Evolutionary conservation across 345 rosid genomes (phyloP).

Genomic region (Lepidium africanum): DNA sequence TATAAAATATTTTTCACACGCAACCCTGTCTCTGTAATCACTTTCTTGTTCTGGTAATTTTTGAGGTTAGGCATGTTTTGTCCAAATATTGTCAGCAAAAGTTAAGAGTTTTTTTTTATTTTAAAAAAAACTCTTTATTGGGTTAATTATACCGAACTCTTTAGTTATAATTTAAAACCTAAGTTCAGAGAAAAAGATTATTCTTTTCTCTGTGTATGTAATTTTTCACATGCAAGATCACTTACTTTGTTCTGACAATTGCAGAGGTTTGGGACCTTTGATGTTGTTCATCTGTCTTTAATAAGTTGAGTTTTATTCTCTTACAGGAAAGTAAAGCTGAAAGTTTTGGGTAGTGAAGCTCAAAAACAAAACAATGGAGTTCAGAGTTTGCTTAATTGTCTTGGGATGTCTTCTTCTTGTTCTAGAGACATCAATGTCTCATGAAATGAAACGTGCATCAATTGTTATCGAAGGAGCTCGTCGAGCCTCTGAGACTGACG

Average conservation of each 20-base stretch:
- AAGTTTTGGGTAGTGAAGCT: conserved; percentile 16
- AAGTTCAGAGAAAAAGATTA: background rate
- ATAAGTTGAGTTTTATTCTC: background rate
- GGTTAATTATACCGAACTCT: background rate
- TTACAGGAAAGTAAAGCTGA: background rate
- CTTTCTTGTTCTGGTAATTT: conserved; percentile 6
- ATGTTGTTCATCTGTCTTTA: background rate
- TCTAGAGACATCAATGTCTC: conserved; percentile 26
- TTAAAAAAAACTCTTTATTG: background rate
- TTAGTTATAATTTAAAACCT: background rate
- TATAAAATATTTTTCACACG: background rate
- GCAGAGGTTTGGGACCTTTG: conserved; percentile 6
- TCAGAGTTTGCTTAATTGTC: conserved; percentile 28
- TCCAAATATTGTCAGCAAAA: background rate
- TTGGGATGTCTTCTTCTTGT: conserved; percentile 39
- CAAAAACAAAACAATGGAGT: conserved; percentile 34
- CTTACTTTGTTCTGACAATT: conserved; percentile 16
- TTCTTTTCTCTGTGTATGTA: background rate
- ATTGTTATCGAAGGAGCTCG: conserved; percentile 49
- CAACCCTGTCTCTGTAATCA: background rate
- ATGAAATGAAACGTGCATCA: conserved; percentile 34
- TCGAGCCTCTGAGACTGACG: conserved; percentile 54
- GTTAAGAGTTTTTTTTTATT: background rate
- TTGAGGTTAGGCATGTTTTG: background rate
- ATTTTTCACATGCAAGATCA: conserved; percentile 15